These are phyloP conservation scores for Oligophagozyma castellii DNA, from an alignment of 1,139 yeast species.

Conservation along the genomic window DNA sequence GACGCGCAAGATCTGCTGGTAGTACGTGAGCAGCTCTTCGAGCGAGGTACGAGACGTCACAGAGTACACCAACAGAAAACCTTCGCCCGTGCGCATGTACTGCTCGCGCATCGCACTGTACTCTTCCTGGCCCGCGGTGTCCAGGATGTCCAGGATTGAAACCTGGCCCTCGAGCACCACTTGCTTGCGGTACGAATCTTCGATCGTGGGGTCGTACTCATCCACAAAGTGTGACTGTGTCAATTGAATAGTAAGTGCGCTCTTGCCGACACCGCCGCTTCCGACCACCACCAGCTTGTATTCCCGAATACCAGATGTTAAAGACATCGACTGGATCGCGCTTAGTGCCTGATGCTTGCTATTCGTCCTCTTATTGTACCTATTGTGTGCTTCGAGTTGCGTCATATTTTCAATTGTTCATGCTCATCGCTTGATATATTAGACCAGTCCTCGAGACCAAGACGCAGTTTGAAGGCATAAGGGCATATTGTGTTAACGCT, in stretches of 20 bases:
- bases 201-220: conserved; percentile 94
- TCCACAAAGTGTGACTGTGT: conserved; percentile 85
- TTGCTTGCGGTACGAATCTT: conserved; percentile 70
- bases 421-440: no score
- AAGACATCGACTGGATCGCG: no score
- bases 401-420: no score
- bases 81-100: conserved; percentile 84
- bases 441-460: no score
- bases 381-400: no score
- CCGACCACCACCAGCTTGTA: conserved; percentile 88
- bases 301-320: conserved; percentile 31
- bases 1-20: conserved; percentile 72
- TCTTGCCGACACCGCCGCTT: conserved; percentile 96
- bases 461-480: no score
- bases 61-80: conserved; percentile 72
- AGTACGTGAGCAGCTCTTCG: conserved; percentile 60
- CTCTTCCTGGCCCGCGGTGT: conserved; percentile 97
- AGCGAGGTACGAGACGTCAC: conserved; percentile 66
- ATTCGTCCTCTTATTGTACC: no score
- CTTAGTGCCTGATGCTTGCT: no score
- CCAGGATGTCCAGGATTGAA: conserved; percentile 69
- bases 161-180: conserved; percentile 66
- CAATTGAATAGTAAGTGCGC: conserved; percentile 78
- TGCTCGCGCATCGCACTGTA: conserved; percentile 89
- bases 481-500: conserved; percentile 4